Conservation (phyloP, 345 rosid genomes). For the Rhodamnia rubescens region DNA sequence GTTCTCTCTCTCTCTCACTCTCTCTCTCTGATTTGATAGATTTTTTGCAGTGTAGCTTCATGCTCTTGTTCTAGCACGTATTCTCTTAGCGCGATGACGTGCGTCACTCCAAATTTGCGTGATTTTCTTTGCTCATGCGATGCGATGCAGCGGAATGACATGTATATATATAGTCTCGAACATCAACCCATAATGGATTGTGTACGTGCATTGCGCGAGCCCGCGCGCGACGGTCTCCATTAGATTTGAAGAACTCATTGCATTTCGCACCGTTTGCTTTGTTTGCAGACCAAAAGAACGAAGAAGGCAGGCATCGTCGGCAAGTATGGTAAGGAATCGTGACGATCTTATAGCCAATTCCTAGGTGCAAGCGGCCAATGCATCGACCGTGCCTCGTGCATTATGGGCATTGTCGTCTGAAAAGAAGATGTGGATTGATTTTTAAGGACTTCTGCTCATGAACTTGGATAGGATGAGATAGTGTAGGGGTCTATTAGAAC, state of each 20-base stretch:
- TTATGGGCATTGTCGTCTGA: background rate
- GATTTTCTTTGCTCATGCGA: background rate
- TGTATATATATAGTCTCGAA: background rate
- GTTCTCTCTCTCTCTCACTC: background rate
- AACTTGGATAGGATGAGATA: background rate
- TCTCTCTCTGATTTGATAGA: background rate
- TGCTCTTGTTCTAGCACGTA: background rate
- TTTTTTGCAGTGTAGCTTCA: background rate
- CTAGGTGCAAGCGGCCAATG: background rate
- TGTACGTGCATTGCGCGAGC: background rate
- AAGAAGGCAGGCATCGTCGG: slow-evolving; percentile 29
- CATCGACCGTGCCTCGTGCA: background rate
- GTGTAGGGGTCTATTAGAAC: background rate
- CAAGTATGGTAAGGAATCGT: slow-evolving; percentile 13
- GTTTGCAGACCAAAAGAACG: slow-evolving; percentile 24
- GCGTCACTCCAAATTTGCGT: background rate
- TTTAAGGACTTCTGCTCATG: background rate
- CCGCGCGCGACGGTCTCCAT: background rate
- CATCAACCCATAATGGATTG: background rate
- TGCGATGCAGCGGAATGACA: background rate
- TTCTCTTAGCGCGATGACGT: background rate
- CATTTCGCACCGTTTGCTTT: background rate
- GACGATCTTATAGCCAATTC: background rate
- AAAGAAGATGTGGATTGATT: background rate
- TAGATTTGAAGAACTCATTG: background rate